Percentiles rank a stretch among this genome's conserved stretches.
These are phyloP conservation scores for Phytophthora europaea DNA, from an alignment of 352 stramenopile genomes.

Conservation along the genomic window DNA sequence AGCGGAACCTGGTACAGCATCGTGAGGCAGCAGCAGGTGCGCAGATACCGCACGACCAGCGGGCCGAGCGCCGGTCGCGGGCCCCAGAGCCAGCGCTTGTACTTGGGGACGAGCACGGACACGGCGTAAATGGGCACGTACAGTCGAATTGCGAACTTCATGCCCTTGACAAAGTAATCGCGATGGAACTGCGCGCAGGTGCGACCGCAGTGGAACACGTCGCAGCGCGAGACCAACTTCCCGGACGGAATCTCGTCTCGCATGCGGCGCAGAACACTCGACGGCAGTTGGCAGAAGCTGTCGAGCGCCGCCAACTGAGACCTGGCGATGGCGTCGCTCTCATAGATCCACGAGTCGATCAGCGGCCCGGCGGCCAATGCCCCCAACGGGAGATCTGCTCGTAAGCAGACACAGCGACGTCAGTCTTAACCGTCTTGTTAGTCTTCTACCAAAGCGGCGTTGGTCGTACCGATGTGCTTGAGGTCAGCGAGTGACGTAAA, in stretches of 20 bases:
- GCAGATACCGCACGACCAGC: constrained; percentile 58
- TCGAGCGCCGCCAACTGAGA: constrained; percentile 65
- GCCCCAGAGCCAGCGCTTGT: constrained; percentile 70
- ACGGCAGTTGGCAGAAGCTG: constrained; percentile 50
- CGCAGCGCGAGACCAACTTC: constrained; percentile 54
- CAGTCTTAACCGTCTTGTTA: not conserved
- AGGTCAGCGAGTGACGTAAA: constrained; percentile 41
- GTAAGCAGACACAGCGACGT: not conserved
- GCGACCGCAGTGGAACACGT: constrained; percentile 64
- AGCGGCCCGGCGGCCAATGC: constrained; percentile 49
- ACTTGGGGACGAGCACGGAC: constrained; percentile 61
- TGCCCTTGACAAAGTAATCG: constrained; percentile 45
- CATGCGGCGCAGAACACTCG: constrained; percentile 56
- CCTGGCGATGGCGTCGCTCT: constrained; percentile 53
- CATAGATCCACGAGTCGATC: constrained; percentile 77
- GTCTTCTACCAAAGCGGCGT: not conserved
- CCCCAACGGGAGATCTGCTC: constrained; percentile 55
- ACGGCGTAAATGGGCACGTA: constrained; percentile 78
- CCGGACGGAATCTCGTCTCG: constrained; percentile 60
- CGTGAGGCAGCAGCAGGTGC: constrained; percentile 68
- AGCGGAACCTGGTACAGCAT: constrained; percentile 71
- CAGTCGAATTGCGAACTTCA: constrained; percentile 55
- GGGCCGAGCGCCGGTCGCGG: constrained; percentile 51
- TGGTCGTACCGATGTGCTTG: constrained; percentile 58
- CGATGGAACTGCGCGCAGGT: constrained; percentile 62